phyloP scores from a whole-genome alignment of 805 yeast genomes.

The Lipomyces spencermartinsiae region DNA sequence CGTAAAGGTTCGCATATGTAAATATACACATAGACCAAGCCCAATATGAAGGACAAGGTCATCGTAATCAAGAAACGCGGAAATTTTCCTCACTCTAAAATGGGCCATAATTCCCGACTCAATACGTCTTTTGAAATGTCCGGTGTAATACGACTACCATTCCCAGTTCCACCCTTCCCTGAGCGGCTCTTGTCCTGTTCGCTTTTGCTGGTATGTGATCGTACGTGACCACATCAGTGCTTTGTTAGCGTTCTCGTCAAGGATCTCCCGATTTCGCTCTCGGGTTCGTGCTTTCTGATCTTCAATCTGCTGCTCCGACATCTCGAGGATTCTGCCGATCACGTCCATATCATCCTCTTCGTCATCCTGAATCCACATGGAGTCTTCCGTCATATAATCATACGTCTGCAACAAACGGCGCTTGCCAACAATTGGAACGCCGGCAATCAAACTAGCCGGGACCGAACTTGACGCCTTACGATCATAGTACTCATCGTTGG shows the following conservation, averaged over 20 bases:
- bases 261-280: slow-evolving; percentile 20
- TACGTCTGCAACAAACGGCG: slow-evolving; percentile 30
- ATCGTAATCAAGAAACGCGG: no score
- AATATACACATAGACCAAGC: background rate
- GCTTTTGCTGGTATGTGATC: slow-evolving; percentile 20
- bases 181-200: slow-evolving; percentile 31
- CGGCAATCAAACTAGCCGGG: slow-evolving; percentile 38
- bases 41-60: background rate
- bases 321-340: slow-evolving; percentile 28
- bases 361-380: slow-evolving; percentile 36
- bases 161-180: slow-evolving; percentile 37
- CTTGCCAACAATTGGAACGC: slow-evolving; percentile 36
- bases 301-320: slow-evolving; percentile 29
- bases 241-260: slow-evolving; percentile 30
- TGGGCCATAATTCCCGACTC: background rate
- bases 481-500: slow-evolving; percentile 35
- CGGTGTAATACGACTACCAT: slow-evolving; percentile 16
- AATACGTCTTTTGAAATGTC: background rate
- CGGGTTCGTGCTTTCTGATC: slow-evolving; percentile 27
- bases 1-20: background rate
- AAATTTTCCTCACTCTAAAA: no score
- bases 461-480: slow-evolving; percentile 38
- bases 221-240: slow-evolving; percentile 27
- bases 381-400: slow-evolving; percentile 35
- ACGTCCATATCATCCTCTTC: slow-evolving; percentile 36